Percentiles rank a stretch among this genome's conserved stretches.
Conservation (phyloP, 768 basidiomycete genomes). For the Pulveroboletus sp. region DNA sequence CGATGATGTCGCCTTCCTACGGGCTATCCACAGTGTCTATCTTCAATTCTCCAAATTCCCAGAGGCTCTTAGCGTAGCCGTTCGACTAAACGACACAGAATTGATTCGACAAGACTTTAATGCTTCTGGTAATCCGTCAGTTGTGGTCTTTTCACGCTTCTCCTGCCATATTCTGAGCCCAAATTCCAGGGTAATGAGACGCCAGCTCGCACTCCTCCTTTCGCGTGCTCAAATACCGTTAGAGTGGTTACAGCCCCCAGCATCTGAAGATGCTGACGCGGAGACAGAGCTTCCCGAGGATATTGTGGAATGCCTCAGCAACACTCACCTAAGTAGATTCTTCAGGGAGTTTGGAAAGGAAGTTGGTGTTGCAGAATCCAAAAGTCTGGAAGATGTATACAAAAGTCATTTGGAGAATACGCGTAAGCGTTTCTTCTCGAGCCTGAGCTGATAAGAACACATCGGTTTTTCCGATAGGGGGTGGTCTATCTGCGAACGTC, state of each 20-base stretch:
- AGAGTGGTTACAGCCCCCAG: conserved; percentile 75
- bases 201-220: conserved; percentile 90
- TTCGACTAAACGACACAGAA: conserved; percentile 75
- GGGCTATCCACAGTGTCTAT: conserved; percentile 86
- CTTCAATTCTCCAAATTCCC: conserved; percentile 83
- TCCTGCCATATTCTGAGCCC: neutral
- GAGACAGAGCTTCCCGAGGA: conserved; percentile 74
- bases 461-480: conserved; percentile 37
- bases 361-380: conserved; percentile 82
- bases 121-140: conserved; percentile 82
- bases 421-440: conserved; percentile 40
- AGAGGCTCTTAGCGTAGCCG: conserved; percentile 82
- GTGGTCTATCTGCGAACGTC: conserved; percentile 66
- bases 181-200: conserved; percentile 70
- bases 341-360: conserved; percentile 95
- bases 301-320: conserved; percentile 80
- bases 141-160: conserved; percentile 9
- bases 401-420: conserved; percentile 93
- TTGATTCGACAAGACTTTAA: conserved; percentile 86
- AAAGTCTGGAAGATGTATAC: conserved; percentile 94
- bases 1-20: conserved; percentile 86
- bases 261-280: conserved; percentile 45
- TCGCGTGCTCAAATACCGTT: conserved; percentile 88
- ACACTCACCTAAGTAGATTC: conserved; percentile 73
- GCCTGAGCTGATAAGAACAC: neutral